Conservation (phyloP, 495 filamentous ascomycete genomes). For the Penicillium argentinense region DNA sequence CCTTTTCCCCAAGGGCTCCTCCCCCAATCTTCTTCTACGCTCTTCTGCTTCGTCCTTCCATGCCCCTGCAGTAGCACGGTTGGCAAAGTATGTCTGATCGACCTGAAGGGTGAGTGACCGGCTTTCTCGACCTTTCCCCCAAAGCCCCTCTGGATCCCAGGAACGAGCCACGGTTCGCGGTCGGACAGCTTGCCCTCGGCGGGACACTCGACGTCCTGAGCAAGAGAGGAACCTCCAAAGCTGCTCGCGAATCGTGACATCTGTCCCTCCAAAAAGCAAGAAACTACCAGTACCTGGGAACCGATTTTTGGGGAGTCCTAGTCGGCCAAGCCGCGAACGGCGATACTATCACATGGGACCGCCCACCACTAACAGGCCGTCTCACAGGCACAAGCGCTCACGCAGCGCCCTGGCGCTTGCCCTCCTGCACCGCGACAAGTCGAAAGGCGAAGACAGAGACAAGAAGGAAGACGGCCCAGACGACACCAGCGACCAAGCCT, state of each 20-base stretch:
- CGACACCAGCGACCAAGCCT: constrained; percentile 28
- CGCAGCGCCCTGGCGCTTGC: constrained; percentile 53
- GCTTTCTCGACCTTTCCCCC: background rate
- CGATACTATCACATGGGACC: constrained; percentile 25
- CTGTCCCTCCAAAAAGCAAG: too few relatives aligned
- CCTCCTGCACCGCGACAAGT: constrained; percentile 52
- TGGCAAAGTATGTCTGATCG: constrained; percentile 22
- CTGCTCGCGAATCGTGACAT: too few relatives aligned
- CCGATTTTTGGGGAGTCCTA: too few relatives aligned
- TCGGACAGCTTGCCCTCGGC: too few relatives aligned
- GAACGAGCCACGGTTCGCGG: too few relatives aligned
- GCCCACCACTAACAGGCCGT: constrained; percentile 29
- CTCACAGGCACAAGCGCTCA: constrained; percentile 53
- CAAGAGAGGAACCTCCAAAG: too few relatives aligned
- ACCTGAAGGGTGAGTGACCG: constrained; percentile 28
- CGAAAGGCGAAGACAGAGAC: constrained; percentile 35
- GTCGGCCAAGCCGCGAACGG: too few relatives aligned
- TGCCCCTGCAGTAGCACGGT: background rate
- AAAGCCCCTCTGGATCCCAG: too few relatives aligned
- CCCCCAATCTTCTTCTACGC: background rate
- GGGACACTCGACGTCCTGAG: too few relatives aligned
- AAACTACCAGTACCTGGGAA: too few relatives aligned
- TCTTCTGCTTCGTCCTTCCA: background rate
- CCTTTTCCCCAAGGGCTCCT: constrained; percentile 7
- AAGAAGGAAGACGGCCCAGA: constrained; percentile 19